Conservation (phyloP, 176 grass and related monocot genomes). For the Carex parvula region DNA sequence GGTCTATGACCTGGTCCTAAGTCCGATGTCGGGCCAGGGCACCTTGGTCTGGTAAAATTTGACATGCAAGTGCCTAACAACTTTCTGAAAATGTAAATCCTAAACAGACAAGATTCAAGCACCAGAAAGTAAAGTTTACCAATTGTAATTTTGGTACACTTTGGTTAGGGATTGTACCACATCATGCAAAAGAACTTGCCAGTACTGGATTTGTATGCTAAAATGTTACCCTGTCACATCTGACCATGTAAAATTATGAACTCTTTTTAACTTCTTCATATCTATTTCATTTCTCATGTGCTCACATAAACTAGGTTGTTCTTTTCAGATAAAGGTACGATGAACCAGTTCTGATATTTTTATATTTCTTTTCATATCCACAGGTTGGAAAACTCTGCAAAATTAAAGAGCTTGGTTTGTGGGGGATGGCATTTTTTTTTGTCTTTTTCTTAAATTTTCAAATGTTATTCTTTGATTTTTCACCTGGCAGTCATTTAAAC, state of each 20-base stretch:
- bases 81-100: not conserved
- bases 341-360: not conserved
- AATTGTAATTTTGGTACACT: not conserved
- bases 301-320: not conserved
- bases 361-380: not conserved
- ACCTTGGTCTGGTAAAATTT: constrained; percentile 13
- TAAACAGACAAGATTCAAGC: not conserved
- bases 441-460: not conserved
- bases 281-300: not conserved
- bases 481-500: not conserved
- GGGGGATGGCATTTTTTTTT: constrained; percentile 8
- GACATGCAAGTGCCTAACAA: not conserved
- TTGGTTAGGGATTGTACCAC: not conserved
- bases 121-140: not conserved
- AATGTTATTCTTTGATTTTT: constrained; percentile 18
- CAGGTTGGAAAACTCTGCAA: constrained; percentile 2
- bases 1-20: not conserved
- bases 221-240: not conserved
- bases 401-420: not conserved
- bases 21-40: not conserved
- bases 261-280: not conserved
- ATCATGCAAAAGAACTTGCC: not conserved
- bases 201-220: not conserved
- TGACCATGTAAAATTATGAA: not conserved
- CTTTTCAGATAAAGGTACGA: not conserved